Percentiles rank a stretch among this genome's conserved stretches.
These are phyloP conservation scores for Persicaria maculosa DNA, from an alignment of 148 eudicot genomes.

Conservation along the genomic window DNA sequence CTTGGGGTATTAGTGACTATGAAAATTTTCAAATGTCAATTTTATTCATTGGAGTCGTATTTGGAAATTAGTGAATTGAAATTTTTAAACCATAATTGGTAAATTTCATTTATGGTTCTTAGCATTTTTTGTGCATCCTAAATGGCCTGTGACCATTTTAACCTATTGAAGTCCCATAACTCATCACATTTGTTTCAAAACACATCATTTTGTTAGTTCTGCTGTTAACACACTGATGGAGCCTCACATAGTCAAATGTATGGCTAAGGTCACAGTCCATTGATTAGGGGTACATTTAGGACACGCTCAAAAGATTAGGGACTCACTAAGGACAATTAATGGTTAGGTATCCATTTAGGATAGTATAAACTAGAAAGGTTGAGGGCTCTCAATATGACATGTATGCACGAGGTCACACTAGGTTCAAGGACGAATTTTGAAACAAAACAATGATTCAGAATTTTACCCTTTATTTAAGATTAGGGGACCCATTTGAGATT, in stretches of 20 bases:
- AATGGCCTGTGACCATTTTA: no score
- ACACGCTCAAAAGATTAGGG: background rate
- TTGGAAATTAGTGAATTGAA: background rate
- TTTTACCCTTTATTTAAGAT: no score
- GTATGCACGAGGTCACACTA: background rate
- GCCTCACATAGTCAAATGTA: background rate
- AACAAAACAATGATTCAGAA: background rate
- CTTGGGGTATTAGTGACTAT: background rate
- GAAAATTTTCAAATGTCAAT: background rate
- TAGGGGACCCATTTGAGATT: no score
- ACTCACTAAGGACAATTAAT: background rate
- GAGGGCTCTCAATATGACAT: no score
- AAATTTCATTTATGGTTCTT: background rate
- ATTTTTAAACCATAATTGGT: background rate
- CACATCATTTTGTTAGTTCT: no score
- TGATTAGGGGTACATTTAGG: background rate
- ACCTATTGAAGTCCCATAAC: no score
- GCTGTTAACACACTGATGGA: background rate
- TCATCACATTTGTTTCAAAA: no score
- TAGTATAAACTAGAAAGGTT: no score
- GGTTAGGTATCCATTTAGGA: background rate
- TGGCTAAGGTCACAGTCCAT: background rate
- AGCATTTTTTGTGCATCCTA: background rate
- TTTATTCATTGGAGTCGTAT: background rate
- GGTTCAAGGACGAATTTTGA: background rate